Percentiles rank a stretch among this genome's conserved stretches.
Evolutionary conservation across 352 stramenopile genomes (phyloP).

Genomic region (Pelagophyceae sp.): DNA sequence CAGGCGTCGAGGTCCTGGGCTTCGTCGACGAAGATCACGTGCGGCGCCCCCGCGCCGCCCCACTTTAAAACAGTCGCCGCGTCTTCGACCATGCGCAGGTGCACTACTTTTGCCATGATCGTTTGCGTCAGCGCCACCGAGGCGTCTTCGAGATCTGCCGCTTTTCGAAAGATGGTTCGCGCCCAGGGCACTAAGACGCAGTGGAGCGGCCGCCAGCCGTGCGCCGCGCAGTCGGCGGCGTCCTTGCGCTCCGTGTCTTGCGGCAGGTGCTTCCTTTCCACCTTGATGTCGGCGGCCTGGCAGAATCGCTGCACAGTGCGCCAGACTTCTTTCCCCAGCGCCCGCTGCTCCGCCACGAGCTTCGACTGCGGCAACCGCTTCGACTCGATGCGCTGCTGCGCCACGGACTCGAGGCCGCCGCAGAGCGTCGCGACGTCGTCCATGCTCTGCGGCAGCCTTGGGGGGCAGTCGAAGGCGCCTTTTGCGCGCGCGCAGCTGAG

Average conservation of each 20-base stretch:
- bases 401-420: neutral
- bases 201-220: neutral
- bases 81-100: neutral
- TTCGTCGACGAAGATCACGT: slow-evolving; percentile 9
- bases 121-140: neutral
- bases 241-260: neutral
- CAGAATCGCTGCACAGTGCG: neutral
- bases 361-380: neutral
- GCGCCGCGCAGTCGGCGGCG: neutral
- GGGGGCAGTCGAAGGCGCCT: slow-evolving; percentile 1
- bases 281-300: neutral
- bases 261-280: neutral
- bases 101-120: neutral
- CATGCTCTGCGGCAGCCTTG: neutral
- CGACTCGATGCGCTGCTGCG: neutral
- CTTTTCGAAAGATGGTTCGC: neutral
- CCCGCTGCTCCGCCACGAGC: neutral
- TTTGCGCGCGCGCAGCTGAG: neutral
- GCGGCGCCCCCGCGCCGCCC: neutral
- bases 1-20: slow-evolving; percentile 11
- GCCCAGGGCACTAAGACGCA: neutral
- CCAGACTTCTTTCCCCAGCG: neutral
- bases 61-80: neutral
- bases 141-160: neutral
- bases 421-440: neutral